phyloP scores from a whole-genome alignment of 257 asterid species.

The Phtheirospermum japonicum region DNA sequence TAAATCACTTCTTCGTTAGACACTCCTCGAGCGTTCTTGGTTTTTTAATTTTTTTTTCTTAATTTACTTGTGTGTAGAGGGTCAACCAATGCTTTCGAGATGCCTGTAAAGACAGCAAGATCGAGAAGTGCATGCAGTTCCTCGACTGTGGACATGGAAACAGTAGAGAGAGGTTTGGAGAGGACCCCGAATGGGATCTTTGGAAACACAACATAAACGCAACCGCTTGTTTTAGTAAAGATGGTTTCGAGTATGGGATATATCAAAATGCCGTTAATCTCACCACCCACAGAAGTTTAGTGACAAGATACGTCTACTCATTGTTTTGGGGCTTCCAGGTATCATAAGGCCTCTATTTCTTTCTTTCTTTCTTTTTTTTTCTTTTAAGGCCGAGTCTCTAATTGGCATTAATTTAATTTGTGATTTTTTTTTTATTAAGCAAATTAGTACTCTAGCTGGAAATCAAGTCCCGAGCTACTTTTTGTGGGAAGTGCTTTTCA shows the following conservation, averaged over 20 bases:
- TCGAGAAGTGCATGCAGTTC: conserved; percentile 40
- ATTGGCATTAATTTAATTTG: conserved; percentile 16
- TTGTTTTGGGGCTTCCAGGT: conserved; percentile 99
- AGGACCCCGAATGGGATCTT: conserved; percentile 37
- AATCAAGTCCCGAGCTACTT: conserved; percentile 86
- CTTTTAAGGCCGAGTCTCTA: background rate
- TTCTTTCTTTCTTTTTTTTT: too few relatives aligned
- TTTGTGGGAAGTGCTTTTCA: conserved; percentile 81
- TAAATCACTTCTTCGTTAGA: too few relatives aligned
- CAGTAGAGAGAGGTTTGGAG: conserved; percentile 11
- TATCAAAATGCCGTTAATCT: conserved; percentile 59
- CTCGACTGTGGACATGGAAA: conserved; percentile 71
- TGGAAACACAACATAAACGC: conserved; percentile 60
- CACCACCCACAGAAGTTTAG: conserved; percentile 40
- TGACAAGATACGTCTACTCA: conserved; percentile 72
- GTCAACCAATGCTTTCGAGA: conserved; percentile 82
- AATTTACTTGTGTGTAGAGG: conserved; percentile 45
- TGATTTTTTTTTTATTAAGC: conserved; percentile 40
- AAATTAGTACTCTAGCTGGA: conserved; percentile 95
- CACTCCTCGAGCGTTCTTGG: background rate
- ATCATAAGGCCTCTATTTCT: conserved; percentile 15
- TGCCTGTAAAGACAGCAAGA: conserved; percentile 49
- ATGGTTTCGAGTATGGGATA: conserved; percentile 60
- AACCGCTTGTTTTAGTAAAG: conserved; percentile 58
- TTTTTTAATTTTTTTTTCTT: background rate